phyloP scores from a whole-genome alignment of 306 rosid genomes.

The Castanea sativa region DNA sequence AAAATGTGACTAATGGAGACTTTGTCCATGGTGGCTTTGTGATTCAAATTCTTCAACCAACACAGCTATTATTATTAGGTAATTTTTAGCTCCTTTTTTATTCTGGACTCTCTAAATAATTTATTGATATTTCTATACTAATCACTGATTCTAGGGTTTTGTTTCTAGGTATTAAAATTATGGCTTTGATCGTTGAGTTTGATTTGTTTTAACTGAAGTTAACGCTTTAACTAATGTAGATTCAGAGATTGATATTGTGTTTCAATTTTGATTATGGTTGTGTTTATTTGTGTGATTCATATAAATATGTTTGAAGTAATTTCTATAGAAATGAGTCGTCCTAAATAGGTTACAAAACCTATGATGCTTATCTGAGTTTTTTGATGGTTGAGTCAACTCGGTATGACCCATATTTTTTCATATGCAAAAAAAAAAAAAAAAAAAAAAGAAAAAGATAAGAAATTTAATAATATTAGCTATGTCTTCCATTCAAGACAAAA shows the following conservation, averaged over 20 bases:
- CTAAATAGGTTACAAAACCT: no score
- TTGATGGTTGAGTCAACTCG: no score
- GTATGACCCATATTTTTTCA: no score
- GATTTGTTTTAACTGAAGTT: neutral
- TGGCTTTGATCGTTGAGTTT: neutral
- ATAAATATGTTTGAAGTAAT: neutral
- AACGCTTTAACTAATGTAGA: neutral
- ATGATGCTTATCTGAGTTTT: no score
- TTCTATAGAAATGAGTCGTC: neutral
- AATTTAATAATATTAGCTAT: no score
- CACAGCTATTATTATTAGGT: constrained; percentile 1
- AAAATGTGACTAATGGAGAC: constrained; percentile 19
- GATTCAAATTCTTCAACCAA: constrained; percentile 25
- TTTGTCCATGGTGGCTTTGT: constrained; percentile 28
- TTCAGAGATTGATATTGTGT: neutral
- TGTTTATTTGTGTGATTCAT: neutral
- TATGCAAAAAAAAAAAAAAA: no score
- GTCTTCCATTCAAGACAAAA: no score
- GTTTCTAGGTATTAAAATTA: neutral
- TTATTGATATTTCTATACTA: neutral
- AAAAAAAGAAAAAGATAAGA: no score
- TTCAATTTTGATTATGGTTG: neutral
- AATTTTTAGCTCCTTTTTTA: neutral
- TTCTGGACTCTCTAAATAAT: neutral
- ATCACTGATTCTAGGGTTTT: constrained; percentile 13